Conservation (phyloP, 805 yeast species). For the Jamesozyma lodderae region DNA sequence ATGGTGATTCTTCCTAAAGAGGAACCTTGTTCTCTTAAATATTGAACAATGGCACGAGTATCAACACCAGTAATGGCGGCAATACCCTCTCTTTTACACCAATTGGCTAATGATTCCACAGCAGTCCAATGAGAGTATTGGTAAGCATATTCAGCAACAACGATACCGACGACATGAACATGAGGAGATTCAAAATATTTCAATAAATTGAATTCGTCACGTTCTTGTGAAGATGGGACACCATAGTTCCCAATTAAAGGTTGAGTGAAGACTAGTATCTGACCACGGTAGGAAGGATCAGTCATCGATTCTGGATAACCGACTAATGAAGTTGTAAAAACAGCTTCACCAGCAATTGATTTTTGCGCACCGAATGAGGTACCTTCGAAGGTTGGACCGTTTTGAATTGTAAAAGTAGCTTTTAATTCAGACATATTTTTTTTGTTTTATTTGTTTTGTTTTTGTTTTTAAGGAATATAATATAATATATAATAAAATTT, state of each 20-base stretch:
- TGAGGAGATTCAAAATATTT: slow-evolving; percentile 87
- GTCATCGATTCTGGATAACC: slow-evolving; percentile 99
- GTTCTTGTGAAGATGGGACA: slow-evolving; percentile 76
- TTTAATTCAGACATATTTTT: slow-evolving; percentile 28
- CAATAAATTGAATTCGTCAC: slow-evolving; percentile 77
- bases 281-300: slow-evolving; percentile 96
- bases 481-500: neutral
- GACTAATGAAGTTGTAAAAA: slow-evolving; percentile 93
- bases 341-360: slow-evolving; percentile 93
- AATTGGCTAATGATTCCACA: slow-evolving; percentile 84
- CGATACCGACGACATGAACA: slow-evolving; percentile 91
- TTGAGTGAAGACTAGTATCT: slow-evolving; percentile 91
- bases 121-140: slow-evolving; percentile 99
- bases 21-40: slow-evolving; percentile 92
- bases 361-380: slow-evolving; percentile 93
- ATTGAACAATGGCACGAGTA: slow-evolving; percentile 88
- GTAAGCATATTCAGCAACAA: slow-evolving; percentile 91
- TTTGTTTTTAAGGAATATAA: slow-evolving; percentile 4
- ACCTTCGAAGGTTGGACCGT: slow-evolving; percentile 90
- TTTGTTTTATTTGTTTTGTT: slow-evolving; percentile 6
- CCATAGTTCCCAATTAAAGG: slow-evolving; percentile 98
- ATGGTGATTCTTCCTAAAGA: slow-evolving; percentile 83
- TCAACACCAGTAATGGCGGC: slow-evolving; percentile 97
- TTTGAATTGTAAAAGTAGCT: slow-evolving; percentile 83
- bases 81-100: slow-evolving; percentile 96